Percentiles rank a stretch among this genome's conserved stretches.
Evolutionary conservation across 2,329 filamentous ascomycete species (phyloP).

Genomic region (Trichoderma atrobrunneum): DNA sequence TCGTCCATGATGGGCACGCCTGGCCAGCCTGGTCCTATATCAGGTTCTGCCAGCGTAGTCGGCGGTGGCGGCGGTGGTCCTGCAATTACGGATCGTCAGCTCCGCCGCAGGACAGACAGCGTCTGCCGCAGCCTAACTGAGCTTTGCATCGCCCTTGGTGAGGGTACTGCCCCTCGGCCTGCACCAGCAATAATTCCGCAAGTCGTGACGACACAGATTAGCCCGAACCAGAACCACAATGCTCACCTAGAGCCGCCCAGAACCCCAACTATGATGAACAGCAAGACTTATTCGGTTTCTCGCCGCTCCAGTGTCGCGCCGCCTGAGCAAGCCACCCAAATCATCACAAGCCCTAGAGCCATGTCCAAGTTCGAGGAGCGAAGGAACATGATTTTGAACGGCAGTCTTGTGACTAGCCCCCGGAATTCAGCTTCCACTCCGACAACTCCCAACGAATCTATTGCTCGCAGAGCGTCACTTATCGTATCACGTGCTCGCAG

Average conservation of each 20-base stretch:
- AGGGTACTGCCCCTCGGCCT: slow-evolving; percentile 45
- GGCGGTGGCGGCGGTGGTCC: slow-evolving; percentile 38
- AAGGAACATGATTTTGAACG: slow-evolving; percentile 46
- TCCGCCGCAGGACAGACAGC: slow-evolving; percentile 86
- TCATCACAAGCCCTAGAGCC: slow-evolving; percentile 45
- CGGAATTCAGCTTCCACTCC: slow-evolving; percentile 41
- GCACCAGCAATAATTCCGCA: slow-evolving; percentile 8
- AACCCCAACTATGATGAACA: slow-evolving; percentile 35
- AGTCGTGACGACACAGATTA: slow-evolving; percentile 2
- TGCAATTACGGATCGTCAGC: slow-evolving; percentile 71
- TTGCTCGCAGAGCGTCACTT: slow-evolving; percentile 53
- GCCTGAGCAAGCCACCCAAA: slow-evolving; percentile 41
- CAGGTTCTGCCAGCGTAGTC: slow-evolving; percentile 62
- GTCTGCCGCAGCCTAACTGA: slow-evolving; percentile 92
- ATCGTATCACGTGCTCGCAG: slow-evolving; percentile 46
- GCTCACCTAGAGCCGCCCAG: background rate
- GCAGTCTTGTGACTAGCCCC: slow-evolving; percentile 46
- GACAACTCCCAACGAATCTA: slow-evolving; percentile 40
- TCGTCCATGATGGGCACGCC: slow-evolving; percentile 73
- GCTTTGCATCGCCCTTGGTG: slow-evolving; percentile 79
- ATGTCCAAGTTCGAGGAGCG: slow-evolving; percentile 54
- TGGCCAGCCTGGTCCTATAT: slow-evolving; percentile 66
- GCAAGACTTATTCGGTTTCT: slow-evolving; percentile 43
- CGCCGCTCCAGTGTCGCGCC: slow-evolving; percentile 38
- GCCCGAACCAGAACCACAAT: background rate